Evolutionary conservation across 169 alveolate genomes (phyloP).

Genomic region (Plasmodium adleri): DNA sequence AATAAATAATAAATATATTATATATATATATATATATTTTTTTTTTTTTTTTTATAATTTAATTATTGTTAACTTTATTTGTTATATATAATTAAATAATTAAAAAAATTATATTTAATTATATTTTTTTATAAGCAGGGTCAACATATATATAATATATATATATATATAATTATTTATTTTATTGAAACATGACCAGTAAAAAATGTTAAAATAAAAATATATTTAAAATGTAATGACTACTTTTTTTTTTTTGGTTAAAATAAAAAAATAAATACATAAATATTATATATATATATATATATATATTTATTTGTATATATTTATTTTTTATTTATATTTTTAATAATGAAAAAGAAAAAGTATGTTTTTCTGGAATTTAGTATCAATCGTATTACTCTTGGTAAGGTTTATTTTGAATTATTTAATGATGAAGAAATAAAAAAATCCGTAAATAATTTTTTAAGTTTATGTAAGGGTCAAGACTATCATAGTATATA

Average conservation of each 20-base stretch:
- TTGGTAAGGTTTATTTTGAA: conserved; percentile 59
- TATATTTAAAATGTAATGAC: background rate
- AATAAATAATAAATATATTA: too few relatives aligned
- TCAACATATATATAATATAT: too few relatives aligned
- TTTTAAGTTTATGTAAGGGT: conserved; percentile 48
- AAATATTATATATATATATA: background rate
- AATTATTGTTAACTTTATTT: too few relatives aligned
- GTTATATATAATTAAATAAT: too few relatives aligned
- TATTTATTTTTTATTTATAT: background rate
- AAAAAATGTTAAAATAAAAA: background rate
- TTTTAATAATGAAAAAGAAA: conserved; percentile 27
- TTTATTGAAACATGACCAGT: background rate
- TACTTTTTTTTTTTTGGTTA: too few relatives aligned
- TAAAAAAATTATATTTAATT: too few relatives aligned
- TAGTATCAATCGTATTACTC: conserved; percentile 23
- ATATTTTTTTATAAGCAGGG: too few relatives aligned
- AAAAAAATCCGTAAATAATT: conserved; percentile 41
- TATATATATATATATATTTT: too few relatives aligned
- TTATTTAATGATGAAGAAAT: conserved; percentile 41
- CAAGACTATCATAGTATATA: conserved; percentile 50
- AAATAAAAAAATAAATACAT: too few relatives aligned
- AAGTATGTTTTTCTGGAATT: conserved; percentile 43
- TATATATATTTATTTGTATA: background rate
- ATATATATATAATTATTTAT: too few relatives aligned
- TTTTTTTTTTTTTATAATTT: too few relatives aligned